Evolutionary conservation across 129 eudicot genomes (phyloP).

Genomic region (Apium graveolens): DNA sequence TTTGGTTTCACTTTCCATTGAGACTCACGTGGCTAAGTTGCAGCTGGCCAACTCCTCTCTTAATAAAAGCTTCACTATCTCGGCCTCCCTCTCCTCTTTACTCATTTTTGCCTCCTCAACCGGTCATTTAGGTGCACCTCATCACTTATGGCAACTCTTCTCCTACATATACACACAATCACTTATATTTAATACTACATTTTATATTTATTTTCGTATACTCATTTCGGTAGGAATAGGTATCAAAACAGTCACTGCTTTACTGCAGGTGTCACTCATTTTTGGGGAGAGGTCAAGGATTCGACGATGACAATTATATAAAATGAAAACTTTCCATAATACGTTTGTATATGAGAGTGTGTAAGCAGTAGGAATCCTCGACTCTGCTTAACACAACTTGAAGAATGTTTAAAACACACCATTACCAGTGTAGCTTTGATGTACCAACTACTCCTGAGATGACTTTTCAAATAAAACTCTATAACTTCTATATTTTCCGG

Average conservation of each 20-base stretch:
- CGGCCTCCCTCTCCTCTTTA: background rate
- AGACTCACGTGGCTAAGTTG: background rate
- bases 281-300: too few species aligned
- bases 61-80: background rate
- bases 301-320: too few species aligned
- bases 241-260: too few species aligned
- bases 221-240: too few species aligned
- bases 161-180: too few species aligned
- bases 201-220: too few species aligned
- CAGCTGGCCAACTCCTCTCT: background rate
- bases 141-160: background rate
- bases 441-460: background rate
- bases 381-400: background rate
- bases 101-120: background rate
- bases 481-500: background rate
- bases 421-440: background rate
- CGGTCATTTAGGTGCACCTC: slow-evolving; percentile 1
- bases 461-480: background rate
- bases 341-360: too few species aligned
- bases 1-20: background rate
- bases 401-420: background rate
- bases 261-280: too few species aligned
- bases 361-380: background rate
- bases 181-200: background rate
- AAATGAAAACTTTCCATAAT: too few species aligned